These are phyloP conservation scores for Neonectria punicea DNA, from an alignment of 2,329 filamentous ascomycete species.

Conservation along the genomic window DNA sequence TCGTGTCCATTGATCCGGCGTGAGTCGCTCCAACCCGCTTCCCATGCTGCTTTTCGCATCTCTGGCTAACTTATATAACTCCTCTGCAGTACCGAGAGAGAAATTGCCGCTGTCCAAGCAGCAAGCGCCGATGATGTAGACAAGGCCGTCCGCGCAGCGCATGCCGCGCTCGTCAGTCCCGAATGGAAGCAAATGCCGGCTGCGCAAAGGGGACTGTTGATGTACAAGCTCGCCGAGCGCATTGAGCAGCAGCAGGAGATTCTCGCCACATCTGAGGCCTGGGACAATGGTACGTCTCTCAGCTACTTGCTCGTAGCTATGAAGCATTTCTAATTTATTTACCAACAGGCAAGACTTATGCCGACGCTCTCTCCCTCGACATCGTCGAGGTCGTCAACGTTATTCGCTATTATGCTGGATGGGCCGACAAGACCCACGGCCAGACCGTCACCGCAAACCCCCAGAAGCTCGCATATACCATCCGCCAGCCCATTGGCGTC, in stretches of 20 bases:
- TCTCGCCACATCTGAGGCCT: constrained; percentile 70
- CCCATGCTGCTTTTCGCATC: too few relatives aligned
- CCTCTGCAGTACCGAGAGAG: constrained; percentile 41
- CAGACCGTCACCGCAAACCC: constrained; percentile 80
- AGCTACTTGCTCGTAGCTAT: constrained; percentile 50
- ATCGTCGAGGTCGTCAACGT: constrained; percentile 57
- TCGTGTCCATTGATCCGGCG: constrained; percentile 46
- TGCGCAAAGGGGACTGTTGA: constrained; percentile 72
- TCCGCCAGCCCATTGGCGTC: constrained; percentile 67
- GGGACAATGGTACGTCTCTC: constrained; percentile 61
- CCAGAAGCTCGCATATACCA: constrained; percentile 82
- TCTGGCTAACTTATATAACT: constrained; percentile 8
- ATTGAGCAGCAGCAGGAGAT: constrained; percentile 68
- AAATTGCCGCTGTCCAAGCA: constrained; percentile 44
- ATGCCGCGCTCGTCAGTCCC: constrained; percentile 72
- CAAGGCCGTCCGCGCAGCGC: constrained; percentile 57
- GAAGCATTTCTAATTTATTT: constrained; percentile 5
- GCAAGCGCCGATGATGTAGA: constrained; percentile 45
- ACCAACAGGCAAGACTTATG: constrained; percentile 66
- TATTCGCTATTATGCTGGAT: constrained; percentile 67
- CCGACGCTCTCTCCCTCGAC: constrained; percentile 68
- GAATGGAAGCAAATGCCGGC: constrained; percentile 74
- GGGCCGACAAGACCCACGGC: constrained; percentile 87
- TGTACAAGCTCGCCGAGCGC: constrained; percentile 72
- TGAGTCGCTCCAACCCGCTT: constrained; percentile 21